Percentiles rank a stretch among this genome's conserved stretches.
These are phyloP conservation scores for Penicillium sp. DNA, from an alignment of 2,329 filamentous ascomycete species.

Conservation along the genomic window DNA sequence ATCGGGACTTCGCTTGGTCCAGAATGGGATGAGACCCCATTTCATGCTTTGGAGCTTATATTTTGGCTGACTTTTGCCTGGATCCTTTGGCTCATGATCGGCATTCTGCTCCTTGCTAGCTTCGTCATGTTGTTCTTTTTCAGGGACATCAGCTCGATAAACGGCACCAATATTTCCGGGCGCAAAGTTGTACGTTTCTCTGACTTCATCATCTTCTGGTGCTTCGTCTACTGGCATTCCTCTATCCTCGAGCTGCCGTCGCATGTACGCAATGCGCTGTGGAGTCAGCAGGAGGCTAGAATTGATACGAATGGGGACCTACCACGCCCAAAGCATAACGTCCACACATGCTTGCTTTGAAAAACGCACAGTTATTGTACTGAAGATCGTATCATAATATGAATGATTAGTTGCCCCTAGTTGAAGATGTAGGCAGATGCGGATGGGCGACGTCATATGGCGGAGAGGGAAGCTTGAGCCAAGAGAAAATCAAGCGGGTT, in stretches of 20 bases:
- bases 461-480: slow-evolving; percentile 29
- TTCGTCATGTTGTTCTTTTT: slow-evolving; percentile 48
- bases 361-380: neutral
- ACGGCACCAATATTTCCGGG: slow-evolving; percentile 84
- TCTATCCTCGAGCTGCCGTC: slow-evolving; percentile 70
- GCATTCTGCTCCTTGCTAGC: slow-evolving; percentile 18
- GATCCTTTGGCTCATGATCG: slow-evolving; percentile 12
- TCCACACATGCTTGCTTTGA: slow-evolving; percentile 62
- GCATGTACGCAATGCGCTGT: slow-evolving; percentile 75
- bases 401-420: neutral
- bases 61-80: slow-evolving; percentile 43
- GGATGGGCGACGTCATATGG: slow-evolving; percentile 27
- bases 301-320: slow-evolving; percentile 28
- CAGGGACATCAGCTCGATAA: slow-evolving; percentile 73
- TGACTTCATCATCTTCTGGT: slow-evolving; percentile 68
- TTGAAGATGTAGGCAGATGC: neutral
- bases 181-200: slow-evolving; percentile 89
- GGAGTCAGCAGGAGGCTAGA: slow-evolving; percentile 8
- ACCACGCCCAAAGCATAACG: slow-evolving; percentile 66
- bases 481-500: slow-evolving; percentile 21
- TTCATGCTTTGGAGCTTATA: slow-evolving; percentile 93
- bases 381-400: neutral
- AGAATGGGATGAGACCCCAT: slow-evolving; percentile 93
- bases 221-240: slow-evolving; percentile 72
- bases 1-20: slow-evolving; percentile 82